phyloP scores from a whole-genome alignment of 2,329 filamentous ascomycete species.

The Clarireedia monteithiana region DNA sequence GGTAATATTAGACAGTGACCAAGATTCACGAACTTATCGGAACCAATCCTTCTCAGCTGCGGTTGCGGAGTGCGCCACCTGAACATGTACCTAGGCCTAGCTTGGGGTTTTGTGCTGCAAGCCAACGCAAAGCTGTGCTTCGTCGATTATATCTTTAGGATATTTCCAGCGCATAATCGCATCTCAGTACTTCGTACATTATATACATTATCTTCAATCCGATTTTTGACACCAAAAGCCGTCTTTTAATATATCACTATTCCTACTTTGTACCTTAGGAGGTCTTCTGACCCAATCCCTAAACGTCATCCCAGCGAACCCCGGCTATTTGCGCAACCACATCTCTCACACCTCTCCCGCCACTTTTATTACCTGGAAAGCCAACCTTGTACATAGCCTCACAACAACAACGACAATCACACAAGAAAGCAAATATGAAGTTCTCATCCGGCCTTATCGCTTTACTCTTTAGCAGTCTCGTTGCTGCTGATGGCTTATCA shows the following conservation, averaged over 20 bases:
- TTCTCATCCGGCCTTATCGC: conserved; percentile 22
- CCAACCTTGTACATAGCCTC: conserved; percentile 4
- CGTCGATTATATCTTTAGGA: not conserved
- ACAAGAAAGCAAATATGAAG: conserved; percentile 24
- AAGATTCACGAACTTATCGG: not conserved
- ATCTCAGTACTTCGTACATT: not conserved
- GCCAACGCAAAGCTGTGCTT: not conserved
- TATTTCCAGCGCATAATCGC: not conserved
- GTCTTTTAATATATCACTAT: not conserved
- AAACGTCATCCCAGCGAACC: conserved; percentile 5
- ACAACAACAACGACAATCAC: conserved; percentile 4
- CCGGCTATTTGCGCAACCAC: not conserved
- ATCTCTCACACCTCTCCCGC: conserved; percentile 5
- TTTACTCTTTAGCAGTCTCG: conserved; percentile 24
- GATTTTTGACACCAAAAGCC: not conserved
- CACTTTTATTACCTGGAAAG: conserved; percentile 5
- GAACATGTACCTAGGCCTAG: not conserved
- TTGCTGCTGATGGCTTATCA: conserved; percentile 36
- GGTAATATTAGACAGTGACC: not conserved
- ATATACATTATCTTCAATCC: not conserved
- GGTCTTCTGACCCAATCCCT: conserved; percentile 4
- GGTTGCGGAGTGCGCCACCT: not conserved
- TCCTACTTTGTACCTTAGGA: not conserved
- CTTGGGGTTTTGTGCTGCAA: not conserved
- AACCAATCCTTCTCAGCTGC: not conserved